Base-by-base conservation (phyloP, 768 basidiomycete genomes). In the Basidioascus undulatus region DNA sequence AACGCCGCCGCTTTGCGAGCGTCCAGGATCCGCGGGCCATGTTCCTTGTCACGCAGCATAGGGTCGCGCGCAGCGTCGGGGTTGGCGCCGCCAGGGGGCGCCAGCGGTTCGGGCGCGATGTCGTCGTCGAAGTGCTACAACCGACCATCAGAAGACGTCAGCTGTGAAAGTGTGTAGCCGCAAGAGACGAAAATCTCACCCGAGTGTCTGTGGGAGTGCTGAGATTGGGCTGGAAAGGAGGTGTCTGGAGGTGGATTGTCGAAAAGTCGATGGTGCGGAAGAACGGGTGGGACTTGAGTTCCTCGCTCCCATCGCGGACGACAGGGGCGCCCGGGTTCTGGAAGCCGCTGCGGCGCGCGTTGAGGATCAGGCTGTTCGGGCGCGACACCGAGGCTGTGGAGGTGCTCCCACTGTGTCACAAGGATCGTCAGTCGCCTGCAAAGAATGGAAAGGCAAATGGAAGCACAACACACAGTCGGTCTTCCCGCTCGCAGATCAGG, bases 401-500 rank as follows among this genome's bases (percentile, higher is more conserved):
- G 55, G 76, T 74, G 36, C 76, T 77, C 30, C 81, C 84, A n/a
- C n/a, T n/a, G n/a, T n/a, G n/a, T n/a, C n/a, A n/a, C n/a, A n/a
- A n/a, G n/a, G n/a, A n/a, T n/a, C n/a, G n/a, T n/a, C n/a, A n/a
- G n/a, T n/a, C n/a, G n/a, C n/a, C n/a, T n/a, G n/a, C n/a, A n/a
- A n/a, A n/a, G n/a, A n/a, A n/a, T n/a, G n/a, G n/a, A n/a, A n/a
- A n/a, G n/a, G n/a, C n/a, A n/a, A n/a, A n/a, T 57, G n/a, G n/a
- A n/a, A n/a, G n/a, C n/a, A n/a, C n/a, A n/a, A n/a, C n/a, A n/a
- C n/a, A n/a, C 36, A 98, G 66, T 39, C 89, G 74, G 57, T 92
- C 83, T 61, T 94, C 86, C 6, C 84, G 76, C 59, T 98, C 89
- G 57, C 89, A 94, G 25, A 94, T 71, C 20, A 94, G 67, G 49